Evolutionary conservation across 768 basidiomycete genomes (phyloP), one percentile per base, ranked within the genome.

Genomic region (Suillus spraguei): DNA sequence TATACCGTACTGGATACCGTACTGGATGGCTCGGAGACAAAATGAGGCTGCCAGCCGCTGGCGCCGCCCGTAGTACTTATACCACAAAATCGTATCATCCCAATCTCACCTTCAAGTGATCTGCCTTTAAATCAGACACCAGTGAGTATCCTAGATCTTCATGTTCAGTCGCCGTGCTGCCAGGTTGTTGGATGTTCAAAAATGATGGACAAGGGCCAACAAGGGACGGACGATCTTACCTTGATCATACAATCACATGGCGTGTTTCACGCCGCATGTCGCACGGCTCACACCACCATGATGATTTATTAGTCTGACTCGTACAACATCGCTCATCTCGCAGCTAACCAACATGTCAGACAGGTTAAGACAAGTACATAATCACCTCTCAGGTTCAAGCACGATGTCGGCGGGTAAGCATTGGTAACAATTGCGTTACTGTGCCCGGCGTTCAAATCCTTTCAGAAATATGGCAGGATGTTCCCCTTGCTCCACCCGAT

Each of bases 401-500:
- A 78, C 39, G 65, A 87, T 86, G 85, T 79, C 81, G 33, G 82
- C 81, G 75, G 87, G 88, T 88, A 72, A 62, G 83, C 71, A 59
- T 10, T 24, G 36, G 10, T 46, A 8, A 55, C 14, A 68, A 49
- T 42, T 65, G 64, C 66, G 73, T 60, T 61, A 62, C 53, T 50
- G 8, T 2, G 36, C 36, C 17, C 1, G 0, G 24, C 22, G 35
- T 52, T 42, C 53, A 22, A 11, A 54, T 60, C 49, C 60, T 61
- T 38, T 35, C 22, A 93, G 91, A 92, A 81, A 73, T 79, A 58
- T 95, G 92, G 92, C 79, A 88, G 65, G 73, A 78, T 62, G 89
- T 95, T 32, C 90, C 91, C 44, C 86, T 93, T 65, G 93, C 93
- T 22, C 93, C 93, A 42, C 90, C 92, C 13, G 93, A 95, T 71